Percentiles rank a stretch among this genome's conserved stretches.
phyloP scores from a whole-genome alignment of 1,284 basidiomycete genomes.

The Leccinum huronense region DNA sequence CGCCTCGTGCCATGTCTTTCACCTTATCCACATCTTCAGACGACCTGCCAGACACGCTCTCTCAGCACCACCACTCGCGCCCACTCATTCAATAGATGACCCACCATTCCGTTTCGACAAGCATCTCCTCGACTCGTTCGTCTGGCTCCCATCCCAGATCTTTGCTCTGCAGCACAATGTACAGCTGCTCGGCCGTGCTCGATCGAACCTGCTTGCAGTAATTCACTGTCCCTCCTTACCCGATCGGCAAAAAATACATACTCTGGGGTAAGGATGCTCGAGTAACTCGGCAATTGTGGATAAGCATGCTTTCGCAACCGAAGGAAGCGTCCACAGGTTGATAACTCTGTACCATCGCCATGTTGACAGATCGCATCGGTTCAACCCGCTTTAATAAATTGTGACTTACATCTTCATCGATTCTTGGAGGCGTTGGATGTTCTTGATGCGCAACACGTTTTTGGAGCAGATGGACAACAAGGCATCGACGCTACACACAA shows the following conservation, averaged over 20 bases:
- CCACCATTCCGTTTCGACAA: conserved; percentile 84
- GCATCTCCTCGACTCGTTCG: conserved; percentile 64
- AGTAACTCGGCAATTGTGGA: conserved; percentile 59
- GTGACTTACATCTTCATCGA: conserved; percentile 75
- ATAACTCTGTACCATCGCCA: conserved; percentile 48
- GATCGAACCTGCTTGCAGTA: conserved; percentile 59
- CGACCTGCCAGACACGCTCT: conserved; percentile 40
- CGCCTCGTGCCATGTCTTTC: conserved; percentile 37
- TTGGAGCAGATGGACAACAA: conserved; percentile 56
- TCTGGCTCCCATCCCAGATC: conserved; percentile 65
- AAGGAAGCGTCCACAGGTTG: conserved; percentile 56
- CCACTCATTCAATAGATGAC: conserved; percentile 12
- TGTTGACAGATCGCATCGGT: conserved; percentile 15
- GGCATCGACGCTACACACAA: conserved; percentile 37
- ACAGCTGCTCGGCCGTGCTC: conserved; percentile 79
- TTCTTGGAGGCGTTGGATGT: conserved; percentile 70
- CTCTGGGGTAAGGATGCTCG: conserved; percentile 75
- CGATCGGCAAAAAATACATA: conserved; percentile 37
- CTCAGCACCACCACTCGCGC: conserved; percentile 32
- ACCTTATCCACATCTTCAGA: conserved; percentile 36
- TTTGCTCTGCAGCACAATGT: conserved; percentile 66
- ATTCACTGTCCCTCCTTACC: conserved; percentile 12
- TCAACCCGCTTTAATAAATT: conserved; percentile 18
- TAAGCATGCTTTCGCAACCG: conserved; percentile 46
- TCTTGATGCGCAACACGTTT: conserved; percentile 70